Evolutionary conservation across 2,329 filamentous ascomycete species (phyloP).

Genomic region (Epichloe gansuensis): DNA sequence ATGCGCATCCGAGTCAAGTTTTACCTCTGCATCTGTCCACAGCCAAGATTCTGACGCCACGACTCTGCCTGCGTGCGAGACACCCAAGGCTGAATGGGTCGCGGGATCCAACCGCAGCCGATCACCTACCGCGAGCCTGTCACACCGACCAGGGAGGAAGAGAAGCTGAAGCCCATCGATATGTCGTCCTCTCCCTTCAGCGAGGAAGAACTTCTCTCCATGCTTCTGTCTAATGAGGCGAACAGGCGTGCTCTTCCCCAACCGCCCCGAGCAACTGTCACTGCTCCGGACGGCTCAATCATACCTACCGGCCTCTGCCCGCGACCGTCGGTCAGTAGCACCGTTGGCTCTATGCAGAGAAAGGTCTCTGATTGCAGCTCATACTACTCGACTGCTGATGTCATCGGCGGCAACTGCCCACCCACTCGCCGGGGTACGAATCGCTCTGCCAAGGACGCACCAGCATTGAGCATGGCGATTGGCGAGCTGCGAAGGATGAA

Average conservation of each 20-base stretch:
- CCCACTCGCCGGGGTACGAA: slow-evolving; percentile 12
- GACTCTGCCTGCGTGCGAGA: slow-evolving; percentile 8
- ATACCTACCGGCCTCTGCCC: slow-evolving; percentile 18
- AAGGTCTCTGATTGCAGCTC: slow-evolving; percentile 16
- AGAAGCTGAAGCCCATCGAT: slow-evolving; percentile 4
- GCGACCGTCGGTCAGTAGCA: slow-evolving; percentile 9
- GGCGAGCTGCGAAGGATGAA: slow-evolving; percentile 45
- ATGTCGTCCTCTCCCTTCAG: slow-evolving; percentile 20
- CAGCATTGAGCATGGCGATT: slow-evolving; percentile 29
- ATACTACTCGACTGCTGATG: slow-evolving; percentile 10
- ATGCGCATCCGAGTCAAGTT: slow-evolving; percentile 13
- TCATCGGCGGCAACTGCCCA: slow-evolving; percentile 11
- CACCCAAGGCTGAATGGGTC: slow-evolving; percentile 6
- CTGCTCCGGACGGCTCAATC: slow-evolving; percentile 15
- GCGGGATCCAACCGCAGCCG: not conserved
- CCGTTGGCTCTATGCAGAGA: slow-evolving; percentile 10
- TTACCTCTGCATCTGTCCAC: slow-evolving; percentile 15
- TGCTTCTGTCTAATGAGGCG: slow-evolving; percentile 15
- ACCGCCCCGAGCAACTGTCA: slow-evolving; percentile 17
- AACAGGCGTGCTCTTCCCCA: slow-evolving; percentile 16
- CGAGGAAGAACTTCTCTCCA: slow-evolving; percentile 21
- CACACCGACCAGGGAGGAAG: slow-evolving; percentile 1
- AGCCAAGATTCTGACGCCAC: slow-evolving; percentile 11
- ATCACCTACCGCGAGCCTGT: slow-evolving; percentile 6
- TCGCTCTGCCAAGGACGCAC: slow-evolving; percentile 8